Evolutionary conservation across 345 rosid species (phyloP), one percentile per base, ranked within the genome.

Genomic region (sweet orange (Citrus sinensis)): DNA sequence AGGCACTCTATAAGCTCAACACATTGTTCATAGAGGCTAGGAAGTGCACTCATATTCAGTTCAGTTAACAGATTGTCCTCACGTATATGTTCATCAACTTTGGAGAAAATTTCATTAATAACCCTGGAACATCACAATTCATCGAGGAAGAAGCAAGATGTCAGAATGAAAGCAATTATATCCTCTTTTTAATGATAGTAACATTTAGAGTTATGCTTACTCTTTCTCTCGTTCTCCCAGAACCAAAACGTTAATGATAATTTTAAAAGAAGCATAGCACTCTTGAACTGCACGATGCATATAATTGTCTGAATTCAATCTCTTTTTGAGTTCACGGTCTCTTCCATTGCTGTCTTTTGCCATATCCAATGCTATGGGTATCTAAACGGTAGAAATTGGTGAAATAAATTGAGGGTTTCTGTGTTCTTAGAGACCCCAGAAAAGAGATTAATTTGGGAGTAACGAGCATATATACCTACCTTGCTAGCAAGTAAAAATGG

Each of bases 1-100:
- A 94, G 79, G 87, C 76, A 84, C 42, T 88, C 85, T 78, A 91
- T 92, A 65, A 94, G 93, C 88, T 86, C 83, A 80, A 92, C 90
- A 82, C 87, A 88, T 70, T 91, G 95, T 14, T 86, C 86, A 82
- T 94, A 89, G 71, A 92, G 90, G 81, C 80, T 85, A 54, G 97
- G 97, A 73, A 94, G 93, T 69, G 94, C 95, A 80, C 89, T 89
- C 93, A 94, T 83, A 70, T 81, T 88, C 83, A 84, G 54, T 20
- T 91, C 92, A n/a, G 55, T 70, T 75, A 91, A 85, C 82, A 92
- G 83, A 58, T 80, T 77, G 72, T 83, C 87, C 0, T 19, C 78
- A 1, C 14, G 42, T 59, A 91, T 85, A 81, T 83, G 90, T 0
- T 74, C 81, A 55, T 92, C 88, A 77, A 94, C 90, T 70, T 81